phyloP scores from a whole-genome alignment of 2,329 filamentous ascomycete genomes.

The Dichotomopilus funicola region DNA sequence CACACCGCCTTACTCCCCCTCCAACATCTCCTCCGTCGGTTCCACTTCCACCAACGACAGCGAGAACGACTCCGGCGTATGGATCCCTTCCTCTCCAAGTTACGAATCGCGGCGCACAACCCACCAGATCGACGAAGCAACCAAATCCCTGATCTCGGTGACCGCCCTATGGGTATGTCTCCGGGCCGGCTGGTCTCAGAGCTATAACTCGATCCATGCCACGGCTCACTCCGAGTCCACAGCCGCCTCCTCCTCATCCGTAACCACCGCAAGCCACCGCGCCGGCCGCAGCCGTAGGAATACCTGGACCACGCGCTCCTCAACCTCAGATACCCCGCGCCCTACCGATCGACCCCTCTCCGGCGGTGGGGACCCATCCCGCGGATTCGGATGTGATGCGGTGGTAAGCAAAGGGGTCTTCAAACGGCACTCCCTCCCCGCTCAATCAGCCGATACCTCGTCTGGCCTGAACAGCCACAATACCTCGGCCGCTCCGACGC shows the following conservation, averaged over 20 bases:
- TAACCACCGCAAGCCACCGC: background rate
- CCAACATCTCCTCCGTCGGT: conserved; percentile 4
- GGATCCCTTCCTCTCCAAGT: conserved; percentile 10
- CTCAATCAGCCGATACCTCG: background rate
- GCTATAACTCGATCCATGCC: background rate
- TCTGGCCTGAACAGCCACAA: no score
- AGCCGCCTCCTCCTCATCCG: background rate
- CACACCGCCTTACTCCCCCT: conserved; percentile 3
- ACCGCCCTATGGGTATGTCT: conserved; percentile 48
- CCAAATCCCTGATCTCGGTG: conserved; percentile 44
- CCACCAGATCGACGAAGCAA: conserved; percentile 36
- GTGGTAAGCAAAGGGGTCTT: no score
- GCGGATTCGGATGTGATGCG: background rate
- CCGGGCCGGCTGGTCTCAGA: conserved; percentile 34
- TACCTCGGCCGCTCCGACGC: background rate
- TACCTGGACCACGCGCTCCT: conserved; percentile 21
- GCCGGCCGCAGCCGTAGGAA: conserved; percentile 15
- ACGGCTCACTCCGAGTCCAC: background rate
- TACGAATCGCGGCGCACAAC: conserved; percentile 28
- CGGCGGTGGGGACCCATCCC: background rate
- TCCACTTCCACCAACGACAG: conserved; percentile 14
- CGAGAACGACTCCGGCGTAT: conserved; percentile 22
- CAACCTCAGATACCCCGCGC: conserved; percentile 6
- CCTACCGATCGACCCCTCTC: background rate
- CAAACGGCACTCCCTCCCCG: conserved; percentile 10